These are phyloP conservation scores for Galeopsis tetrahit DNA, from an alignment of 257 asterid species.

Conservation along the genomic window DNA sequence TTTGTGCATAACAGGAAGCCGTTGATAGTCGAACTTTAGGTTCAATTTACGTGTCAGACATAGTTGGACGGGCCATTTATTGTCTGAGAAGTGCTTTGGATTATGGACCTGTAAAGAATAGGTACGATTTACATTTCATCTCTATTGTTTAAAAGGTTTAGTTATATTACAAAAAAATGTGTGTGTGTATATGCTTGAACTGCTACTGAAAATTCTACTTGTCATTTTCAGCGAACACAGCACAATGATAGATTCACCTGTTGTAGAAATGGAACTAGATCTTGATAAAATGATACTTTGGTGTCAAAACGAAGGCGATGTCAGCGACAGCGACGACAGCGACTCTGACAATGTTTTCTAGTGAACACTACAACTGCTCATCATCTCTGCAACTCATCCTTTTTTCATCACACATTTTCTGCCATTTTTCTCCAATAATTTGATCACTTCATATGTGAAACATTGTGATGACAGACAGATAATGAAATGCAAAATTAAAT, in stretches of 20 bases:
- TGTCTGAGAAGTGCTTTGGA: conserved; percentile 82
- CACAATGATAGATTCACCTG: conserved; percentile 55
- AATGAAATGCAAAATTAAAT: too few species aligned
- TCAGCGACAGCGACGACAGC: too few species aligned
- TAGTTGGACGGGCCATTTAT: conserved; percentile 83
- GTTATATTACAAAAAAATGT: neutral
- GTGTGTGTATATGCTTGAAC: too few species aligned
- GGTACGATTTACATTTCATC: conserved; percentile 42
- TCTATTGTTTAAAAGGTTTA: too few species aligned
- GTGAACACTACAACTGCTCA: too few species aligned
- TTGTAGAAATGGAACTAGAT: conserved; percentile 82
- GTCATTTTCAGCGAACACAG: conserved; percentile 50
- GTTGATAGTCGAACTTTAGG: conserved; percentile 86
- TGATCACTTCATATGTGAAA: neutral
- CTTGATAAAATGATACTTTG: conserved; percentile 33
- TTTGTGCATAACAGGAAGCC: conserved; percentile 70
- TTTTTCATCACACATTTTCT: neutral
- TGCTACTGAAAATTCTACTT: neutral
- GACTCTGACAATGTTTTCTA: too few species aligned
- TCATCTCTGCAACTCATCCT: neutral
- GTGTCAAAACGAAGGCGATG: too few species aligned
- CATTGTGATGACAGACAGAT: too few species aligned
- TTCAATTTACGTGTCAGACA: conserved; percentile 64
- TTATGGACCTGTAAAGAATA: conserved; percentile 85
- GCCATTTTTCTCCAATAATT: neutral